Evolutionary conservation across 2,329 filamentous ascomycete species (phyloP), one percentile per base, ranked within the genome.

Genomic region (Aspergillus carbonarius): DNA sequence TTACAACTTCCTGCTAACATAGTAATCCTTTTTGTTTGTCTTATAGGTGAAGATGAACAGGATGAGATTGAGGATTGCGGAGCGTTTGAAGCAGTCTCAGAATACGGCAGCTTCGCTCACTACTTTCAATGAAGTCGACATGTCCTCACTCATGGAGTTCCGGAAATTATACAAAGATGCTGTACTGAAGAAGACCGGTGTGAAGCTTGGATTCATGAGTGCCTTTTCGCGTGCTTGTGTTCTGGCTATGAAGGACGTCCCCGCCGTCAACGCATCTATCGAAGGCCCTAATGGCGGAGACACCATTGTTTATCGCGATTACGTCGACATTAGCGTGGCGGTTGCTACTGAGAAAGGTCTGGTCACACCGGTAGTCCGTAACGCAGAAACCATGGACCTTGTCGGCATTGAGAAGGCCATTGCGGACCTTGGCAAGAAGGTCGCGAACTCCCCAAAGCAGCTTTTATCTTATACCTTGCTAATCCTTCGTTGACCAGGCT

Each of bases 171-270:
- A 98, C 85, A 98, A 98, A 83, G 93, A 98, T 60, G 93, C 96
- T 60, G 82, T 97, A 20, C 82, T 98, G 58, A 96, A 98, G 85
- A 96, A 93, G 83, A 95, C 91, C 9, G 93, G 93, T 46, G 90
- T 98, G 59, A 99, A 98, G 83, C 88, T 99, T 55, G 95, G 95
- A n/a, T 99, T 98, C 82, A 98, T 99, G 93, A 95, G 92, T 75
- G 93, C 93, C 57, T 99, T 99, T 79, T 91, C 93, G 4, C 90
- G 90, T 64, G 95, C 95, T 49, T 91, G 87, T 68, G 87, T 96
- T 46, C 82, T 98, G 60, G 95, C 95, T 59, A 96, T 97, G 91
- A 90, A 89, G 71, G 93, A 98, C 64, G 82, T 98, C n/a, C 95
- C 93, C 12, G 89, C 88, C 1, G 91, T 98, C 70, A 99, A 99